Base-by-base conservation (phyloP, 805 yeast genomes). In the Yarrowia sp. region DNA sequence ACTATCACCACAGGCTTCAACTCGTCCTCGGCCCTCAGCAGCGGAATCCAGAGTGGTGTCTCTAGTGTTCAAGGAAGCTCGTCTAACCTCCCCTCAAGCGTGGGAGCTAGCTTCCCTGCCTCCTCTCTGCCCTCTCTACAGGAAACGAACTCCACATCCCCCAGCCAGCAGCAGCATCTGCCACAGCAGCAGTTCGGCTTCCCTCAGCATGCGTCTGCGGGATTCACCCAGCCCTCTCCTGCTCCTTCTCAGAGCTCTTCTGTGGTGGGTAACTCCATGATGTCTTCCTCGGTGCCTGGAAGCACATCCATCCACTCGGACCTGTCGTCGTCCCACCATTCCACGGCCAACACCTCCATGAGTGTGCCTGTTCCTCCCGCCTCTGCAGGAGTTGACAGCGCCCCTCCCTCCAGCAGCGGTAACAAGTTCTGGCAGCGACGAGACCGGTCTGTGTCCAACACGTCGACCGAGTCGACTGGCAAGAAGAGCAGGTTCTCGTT, bases 401-500 rank as follows among this genome's bases (percentile, higher is more conserved):
- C 51, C 1, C 51, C 63, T 30, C 51, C 51, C n/a, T 58, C 63
- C 3, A 41, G 51, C 51, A 41, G 63, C 16, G 51, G 63, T 21
- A 56, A 41, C 49, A 58, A 58, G 63, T 58, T 58, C 32, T 58
- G 63, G 63, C 63, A 54, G 36, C 61, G 63, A n/a, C 38, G 63
- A 30, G 63, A 58, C 41, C 38, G 63, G 17, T 41, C 63, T 2
- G 51, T 43, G 28, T 58, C 63, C 19, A 58, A 21, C 51, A 58
- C 63, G n/a, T 58, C 63, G 22, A 41, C 63, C 28, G 63, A 58
- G 32, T 58, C 63, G 1, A 19, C 63, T 32, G 51, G 51, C 30
- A 58, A 58, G 22, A 58, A 58, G 51, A 41, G 51, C 40, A 51
- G 63, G n/a, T 58, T 58, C 40, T 58, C 63, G 17, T 58, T 58